Evolutionary conservation across 2,329 filamentous ascomycete genomes (phyloP).

Genomic region (Ophiostoma ips): DNA sequence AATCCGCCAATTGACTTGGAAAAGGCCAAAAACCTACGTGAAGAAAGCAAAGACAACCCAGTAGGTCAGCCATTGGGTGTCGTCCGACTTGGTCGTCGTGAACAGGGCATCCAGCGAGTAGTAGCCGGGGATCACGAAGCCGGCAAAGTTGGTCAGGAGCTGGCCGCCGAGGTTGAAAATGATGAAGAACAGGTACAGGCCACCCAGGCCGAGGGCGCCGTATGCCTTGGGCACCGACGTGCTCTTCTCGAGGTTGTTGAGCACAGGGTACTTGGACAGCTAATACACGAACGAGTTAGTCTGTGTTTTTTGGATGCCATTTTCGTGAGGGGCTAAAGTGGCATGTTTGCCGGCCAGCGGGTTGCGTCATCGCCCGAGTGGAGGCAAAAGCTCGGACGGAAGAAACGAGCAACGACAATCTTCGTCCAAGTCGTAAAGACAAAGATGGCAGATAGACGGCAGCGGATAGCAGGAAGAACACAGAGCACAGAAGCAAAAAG

Average conservation of each 20-base stretch:
- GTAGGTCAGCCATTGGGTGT: constrained; percentile 74
- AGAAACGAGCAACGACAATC: too few species aligned
- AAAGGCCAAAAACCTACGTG: constrained; percentile 50
- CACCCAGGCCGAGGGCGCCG: constrained; percentile 58
- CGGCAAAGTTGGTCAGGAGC: constrained; percentile 75
- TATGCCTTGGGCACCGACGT: constrained; percentile 76
- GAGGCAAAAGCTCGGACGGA: neutral
- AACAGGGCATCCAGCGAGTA: constrained; percentile 73
- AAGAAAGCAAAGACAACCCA: constrained; percentile 79
- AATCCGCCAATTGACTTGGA: neutral
- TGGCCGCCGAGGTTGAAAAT: constrained; percentile 86
- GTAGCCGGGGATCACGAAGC: constrained; percentile 71
- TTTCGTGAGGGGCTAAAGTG: too few species aligned
- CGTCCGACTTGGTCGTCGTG: constrained; percentile 55
- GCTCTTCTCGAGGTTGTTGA: constrained; percentile 78
- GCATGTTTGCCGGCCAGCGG: constrained; percentile 10
- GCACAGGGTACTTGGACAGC: constrained; percentile 73
- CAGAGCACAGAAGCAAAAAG: neutral
- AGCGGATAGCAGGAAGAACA: neutral
- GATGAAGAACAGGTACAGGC: constrained; percentile 81
- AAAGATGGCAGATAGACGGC: neutral
- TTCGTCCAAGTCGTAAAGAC: too few species aligned
- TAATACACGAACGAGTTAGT: too few species aligned
- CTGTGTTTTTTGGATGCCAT: too few species aligned
- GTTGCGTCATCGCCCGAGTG: neutral